A percentile compares a stretch with the other conserved stretches of the same genome.
These are phyloP conservation scores for Sequoiadendron giganteum DNA, from an alignment of 75 land plant genomes.

Conservation along the genomic window DNA sequence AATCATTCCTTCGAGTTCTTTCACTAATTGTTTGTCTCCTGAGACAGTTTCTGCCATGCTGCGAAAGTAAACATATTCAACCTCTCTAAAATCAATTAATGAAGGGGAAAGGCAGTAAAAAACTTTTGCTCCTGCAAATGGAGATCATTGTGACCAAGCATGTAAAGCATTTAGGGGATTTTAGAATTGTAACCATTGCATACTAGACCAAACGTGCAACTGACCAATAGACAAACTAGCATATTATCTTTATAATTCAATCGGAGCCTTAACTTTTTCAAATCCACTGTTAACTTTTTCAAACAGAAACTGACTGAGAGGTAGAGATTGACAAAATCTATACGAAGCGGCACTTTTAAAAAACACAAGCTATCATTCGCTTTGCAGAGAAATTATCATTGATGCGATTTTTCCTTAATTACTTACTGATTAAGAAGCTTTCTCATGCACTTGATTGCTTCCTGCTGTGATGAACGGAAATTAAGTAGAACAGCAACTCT, in stretches of 20 bases:
- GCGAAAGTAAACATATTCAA: constrained; percentile 6
- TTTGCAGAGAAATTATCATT: not conserved
- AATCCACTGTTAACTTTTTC: not conserved
- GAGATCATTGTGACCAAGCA: not conserved
- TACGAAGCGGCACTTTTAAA: not conserved
- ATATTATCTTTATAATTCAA: not conserved
- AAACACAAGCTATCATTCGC: not conserved
- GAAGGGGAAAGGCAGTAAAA: constrained; percentile 2
- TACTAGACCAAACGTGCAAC: not conserved
- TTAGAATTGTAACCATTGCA: not conserved
- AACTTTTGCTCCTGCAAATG: not conserved
- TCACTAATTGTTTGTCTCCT: constrained; percentile 61
- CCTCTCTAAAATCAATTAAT: not conserved
- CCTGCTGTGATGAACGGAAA: constrained; percentile 68
- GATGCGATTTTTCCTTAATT: not conserved
- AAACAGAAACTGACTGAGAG: not conserved
- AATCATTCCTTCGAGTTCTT: constrained; percentile 67
- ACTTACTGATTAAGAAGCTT: constrained; percentile 50
- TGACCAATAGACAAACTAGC: not conserved
- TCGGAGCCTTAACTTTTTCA: not conserved
- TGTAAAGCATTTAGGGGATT: not conserved
- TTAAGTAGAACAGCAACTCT: constrained; percentile 44
- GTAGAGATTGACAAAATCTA: not conserved
- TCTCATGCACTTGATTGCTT: constrained; percentile 67
- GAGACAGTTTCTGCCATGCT: constrained; percentile 36